Evolutionary conservation across 2,329 filamentous ascomycete genomes (phyloP).

Genomic region (Zymoseptoria passerinii): DNA sequence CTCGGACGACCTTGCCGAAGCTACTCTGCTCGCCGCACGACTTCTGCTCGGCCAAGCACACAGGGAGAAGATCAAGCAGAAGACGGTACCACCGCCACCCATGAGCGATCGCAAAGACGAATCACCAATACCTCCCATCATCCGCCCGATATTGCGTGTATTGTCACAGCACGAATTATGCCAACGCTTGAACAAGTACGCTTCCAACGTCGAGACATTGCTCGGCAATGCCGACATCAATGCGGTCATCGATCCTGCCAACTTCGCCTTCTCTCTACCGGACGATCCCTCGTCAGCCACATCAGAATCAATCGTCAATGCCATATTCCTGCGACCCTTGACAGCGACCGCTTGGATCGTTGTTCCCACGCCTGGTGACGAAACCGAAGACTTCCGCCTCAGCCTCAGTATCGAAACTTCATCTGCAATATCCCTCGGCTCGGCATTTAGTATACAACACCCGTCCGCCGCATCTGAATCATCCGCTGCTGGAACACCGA

Average conservation of each 20-base stretch:
- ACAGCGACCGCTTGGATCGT: conserved; percentile 1
- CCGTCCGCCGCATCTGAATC: background rate
- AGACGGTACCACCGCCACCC: conserved; percentile 56
- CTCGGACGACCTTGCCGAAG: conserved; percentile 50
- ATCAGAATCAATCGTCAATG: background rate
- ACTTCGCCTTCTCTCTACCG: background rate
- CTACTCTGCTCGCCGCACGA: conserved; percentile 58
- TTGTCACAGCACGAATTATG: conserved; percentile 42
- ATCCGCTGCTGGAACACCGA: background rate
- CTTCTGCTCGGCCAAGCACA: conserved; percentile 74
- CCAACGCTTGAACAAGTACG: conserved; percentile 29
- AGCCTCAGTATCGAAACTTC: conserved; percentile 3
- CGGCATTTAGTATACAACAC: conserved; percentile 1
- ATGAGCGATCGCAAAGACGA: conserved; percentile 44
- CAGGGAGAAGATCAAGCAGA: conserved; percentile 60
- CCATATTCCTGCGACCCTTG: background rate
- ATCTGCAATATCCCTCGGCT: background rate
- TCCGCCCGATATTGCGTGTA: conserved; percentile 50
- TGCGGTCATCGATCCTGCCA: background rate
- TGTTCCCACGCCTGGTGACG: background rate
- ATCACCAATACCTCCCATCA: conserved; percentile 45
- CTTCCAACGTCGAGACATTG: conserved; percentile 13
- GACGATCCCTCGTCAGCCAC: background rate
- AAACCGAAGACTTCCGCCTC: conserved; percentile 1
- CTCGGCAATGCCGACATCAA: conserved; percentile 1